Percentiles rank a stretch among this genome's conserved stretches.
Conservation (phyloP, 345 rosid species). For the Odontarrhena argentea region DNA sequence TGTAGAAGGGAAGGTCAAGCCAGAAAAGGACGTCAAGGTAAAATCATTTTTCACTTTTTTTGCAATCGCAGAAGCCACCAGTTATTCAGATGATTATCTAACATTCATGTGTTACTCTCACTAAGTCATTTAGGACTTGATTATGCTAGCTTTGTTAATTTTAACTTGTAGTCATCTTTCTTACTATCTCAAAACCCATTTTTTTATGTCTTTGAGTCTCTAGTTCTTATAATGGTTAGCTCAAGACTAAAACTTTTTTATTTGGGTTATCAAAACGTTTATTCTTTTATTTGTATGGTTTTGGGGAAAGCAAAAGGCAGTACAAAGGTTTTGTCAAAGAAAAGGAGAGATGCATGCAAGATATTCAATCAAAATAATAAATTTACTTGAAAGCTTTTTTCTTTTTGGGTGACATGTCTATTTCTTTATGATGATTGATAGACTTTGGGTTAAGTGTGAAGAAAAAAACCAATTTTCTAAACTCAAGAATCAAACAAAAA, state of each 20-base stretch:
- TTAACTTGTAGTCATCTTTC: background rate
- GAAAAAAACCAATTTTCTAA: background rate
- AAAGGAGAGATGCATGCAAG: conserved; percentile 24
- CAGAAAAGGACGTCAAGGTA: conserved; percentile 99
- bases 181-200: background rate
- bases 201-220: background rate
- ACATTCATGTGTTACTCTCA: too few relatives aligned
- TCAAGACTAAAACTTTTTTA: too few relatives aligned
- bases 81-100: too few relatives aligned
- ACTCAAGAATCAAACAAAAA: conserved; percentile 19
- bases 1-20: conserved; percentile 98
- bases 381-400: conserved; percentile 12
- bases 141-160: too few relatives aligned
- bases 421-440: conserved; percentile 31
- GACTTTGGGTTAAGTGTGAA: conserved; percentile 18
- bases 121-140: too few relatives aligned
- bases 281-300: background rate
- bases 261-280: background rate
- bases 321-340: conserved; percentile 20
- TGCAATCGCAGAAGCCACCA: too few relatives aligned
- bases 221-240: background rate
- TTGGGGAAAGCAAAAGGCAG: background rate
- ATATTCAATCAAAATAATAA: background rate
- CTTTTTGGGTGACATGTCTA: conserved; percentile 22
- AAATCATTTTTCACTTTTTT: background rate